Evolutionary conservation across 139 green algal genomes (phyloP), one percentile per base, ranked within the genome.

Genomic region (Trebouxia sp.): DNA sequence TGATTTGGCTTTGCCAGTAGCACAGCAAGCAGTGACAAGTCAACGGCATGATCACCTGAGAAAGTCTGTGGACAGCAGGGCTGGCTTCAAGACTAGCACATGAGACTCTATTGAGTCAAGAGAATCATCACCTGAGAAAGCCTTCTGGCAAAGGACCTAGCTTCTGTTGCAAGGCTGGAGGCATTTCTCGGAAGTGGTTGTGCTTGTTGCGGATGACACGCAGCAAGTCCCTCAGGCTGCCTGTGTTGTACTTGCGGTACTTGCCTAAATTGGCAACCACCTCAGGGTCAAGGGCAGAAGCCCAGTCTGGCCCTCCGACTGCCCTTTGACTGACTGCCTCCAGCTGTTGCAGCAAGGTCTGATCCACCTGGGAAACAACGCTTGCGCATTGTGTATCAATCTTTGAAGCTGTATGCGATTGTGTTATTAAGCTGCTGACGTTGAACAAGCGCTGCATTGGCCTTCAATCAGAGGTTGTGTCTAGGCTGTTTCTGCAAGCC

Each of bases 141-240:
- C 89, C 90, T 14, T 93, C 82, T 5, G 93, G 90, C 51, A 94
- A 56, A 8, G 88, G 84, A 26, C 90, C 93, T 76, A 97, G 20
- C 51, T 91, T 70, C 17, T 80, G 77, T 86, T 97, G 91, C 72
- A 98, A 82, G 10, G 83, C 79, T 7, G 58, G 41, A 22, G 97
- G 95, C 80, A 99, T 93, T 79, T 99, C 97, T 48, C 93, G 83
- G 85, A 94, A 99, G 86, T 99, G 97, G 80, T 93, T 96, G 84
- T 91, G 87, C 91, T 99, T 99, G 93, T 99, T 99, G 84, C 97
- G 90, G 67, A 99, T 91, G 32, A 99, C 94, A n/a, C 97, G 87
- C 84, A 99, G 90, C 85, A 99, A 86, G 85, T 99, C 97, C 9
- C 97, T 87, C 84, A 99, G 81, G 56, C 80, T 89, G 42, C 66